Conservation (phyloP, 441 rosid species). For the Gossypium gossypioides region DNA sequence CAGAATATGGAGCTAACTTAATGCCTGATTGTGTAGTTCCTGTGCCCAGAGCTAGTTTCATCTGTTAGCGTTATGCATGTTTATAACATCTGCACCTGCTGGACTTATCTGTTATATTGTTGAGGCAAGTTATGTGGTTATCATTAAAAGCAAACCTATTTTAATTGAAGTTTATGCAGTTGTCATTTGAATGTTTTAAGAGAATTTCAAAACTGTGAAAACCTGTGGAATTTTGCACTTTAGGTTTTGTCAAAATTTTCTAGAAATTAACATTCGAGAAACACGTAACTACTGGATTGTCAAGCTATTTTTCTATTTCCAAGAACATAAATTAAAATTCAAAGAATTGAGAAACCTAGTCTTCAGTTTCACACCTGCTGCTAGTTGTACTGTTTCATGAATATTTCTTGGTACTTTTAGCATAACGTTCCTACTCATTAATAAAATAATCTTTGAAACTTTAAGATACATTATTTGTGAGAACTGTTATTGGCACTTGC, state of each 20-base stretch:
- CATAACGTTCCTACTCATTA: neutral
- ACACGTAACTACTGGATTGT: neutral
- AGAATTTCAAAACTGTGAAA: neutral
- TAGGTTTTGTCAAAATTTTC: neutral
- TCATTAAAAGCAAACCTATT: neutral
- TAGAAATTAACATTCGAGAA: neutral
- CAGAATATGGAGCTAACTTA: neutral
- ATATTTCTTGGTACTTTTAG: neutral
- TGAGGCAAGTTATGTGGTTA: neutral
- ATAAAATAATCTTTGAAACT: neutral
- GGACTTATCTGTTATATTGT: neutral
- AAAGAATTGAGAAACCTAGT: neutral
- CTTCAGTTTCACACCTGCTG: neutral
- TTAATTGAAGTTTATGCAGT: neutral
- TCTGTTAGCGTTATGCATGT: neutral
- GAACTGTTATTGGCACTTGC: neutral
- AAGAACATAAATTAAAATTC: neutral
- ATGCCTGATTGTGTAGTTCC: neutral
- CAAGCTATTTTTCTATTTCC: neutral
- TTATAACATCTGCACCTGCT: neutral
- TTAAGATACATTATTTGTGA: neutral
- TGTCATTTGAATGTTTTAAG: neutral
- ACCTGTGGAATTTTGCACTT: neutral
- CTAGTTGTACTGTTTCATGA: neutral
- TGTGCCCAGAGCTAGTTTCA: neutral